Evolutionary conservation across 2,329 filamentous ascomycete species (phyloP), one percentile per base, ranked within the genome.

Genomic region (Fusarium pseudonygamai): DNA sequence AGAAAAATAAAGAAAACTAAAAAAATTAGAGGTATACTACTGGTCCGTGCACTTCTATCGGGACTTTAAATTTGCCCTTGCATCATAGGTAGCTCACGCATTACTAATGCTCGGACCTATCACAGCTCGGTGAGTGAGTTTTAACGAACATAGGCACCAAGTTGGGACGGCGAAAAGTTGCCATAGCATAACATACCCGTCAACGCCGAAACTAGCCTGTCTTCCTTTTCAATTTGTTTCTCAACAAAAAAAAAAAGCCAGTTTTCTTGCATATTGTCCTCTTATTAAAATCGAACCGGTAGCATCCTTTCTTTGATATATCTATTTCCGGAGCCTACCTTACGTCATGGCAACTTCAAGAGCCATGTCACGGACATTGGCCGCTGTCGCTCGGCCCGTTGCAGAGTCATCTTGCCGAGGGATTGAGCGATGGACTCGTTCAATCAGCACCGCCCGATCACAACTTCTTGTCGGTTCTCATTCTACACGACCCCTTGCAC

Each of bases 81-180:
- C 77, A 79, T 81, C 79, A 80, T 79, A 77, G 46, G 65, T 37
- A 58, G 72, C 66, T 68, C 69, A 47, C 57, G 58, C 75, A 81
- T 81, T 81, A 81, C 70, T 81, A 81, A 81, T 81, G 69, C 71
- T 68, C 68, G 62, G 65, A 37, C 74, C 76, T 76, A 78, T 77
- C 77, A 75, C 75, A 67, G 74, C 26, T 16, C 30, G 42, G 45
- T 30, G 43, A 46, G 18, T 42, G 18, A 46, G 46, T 58, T 60
- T 67, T 65, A 49, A 62, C 60, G 68, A 67, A 69, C 66, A 49
- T 52, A 28, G 28, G 28, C 28, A 47, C 57, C 57, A 67, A 63
- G 66, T 60, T 64, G 70, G 64, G 69, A 75, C 73, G 78, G 76
- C 77, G 70, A 79, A 79, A 79, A 79, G 71, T 77, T 71, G 66